Evolutionary conservation across 2,329 filamentous ascomycete species (phyloP).

Genomic region (Microdochium trichocladiopsis): DNA sequence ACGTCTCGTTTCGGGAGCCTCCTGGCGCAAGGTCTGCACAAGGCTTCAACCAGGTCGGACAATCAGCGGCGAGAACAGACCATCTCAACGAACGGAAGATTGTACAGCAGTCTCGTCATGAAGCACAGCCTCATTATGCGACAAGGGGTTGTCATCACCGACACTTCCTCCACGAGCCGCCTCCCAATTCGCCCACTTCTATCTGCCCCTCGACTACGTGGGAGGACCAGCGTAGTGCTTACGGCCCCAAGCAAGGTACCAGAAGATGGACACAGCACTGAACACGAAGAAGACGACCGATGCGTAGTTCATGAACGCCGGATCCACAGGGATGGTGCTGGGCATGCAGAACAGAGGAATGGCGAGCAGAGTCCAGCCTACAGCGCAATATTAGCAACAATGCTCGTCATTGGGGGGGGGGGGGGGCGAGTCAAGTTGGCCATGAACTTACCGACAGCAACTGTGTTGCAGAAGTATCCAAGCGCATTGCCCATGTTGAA

Average conservation of each 20-base stretch:
- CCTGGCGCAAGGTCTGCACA: no score
- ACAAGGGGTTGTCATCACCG: no score
- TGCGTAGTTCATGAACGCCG: constrained; percentile 63
- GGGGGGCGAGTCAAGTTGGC: constrained; percentile 22
- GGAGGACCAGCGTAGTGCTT: constrained; percentile 61
- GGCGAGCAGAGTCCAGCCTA: constrained; percentile 60
- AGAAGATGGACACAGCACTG: constrained; percentile 49
- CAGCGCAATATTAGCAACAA: background rate
- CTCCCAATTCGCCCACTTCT: no score
- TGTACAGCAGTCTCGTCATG: no score
- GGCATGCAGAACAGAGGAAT: constrained; percentile 73
- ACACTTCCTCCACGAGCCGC: no score
- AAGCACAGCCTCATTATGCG: no score
- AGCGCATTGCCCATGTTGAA: constrained; percentile 54
- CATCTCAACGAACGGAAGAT: no score
- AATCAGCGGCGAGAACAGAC: no score
- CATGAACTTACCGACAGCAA: constrained; percentile 51
- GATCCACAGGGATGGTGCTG: constrained; percentile 48
- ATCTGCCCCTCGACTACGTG: no score
- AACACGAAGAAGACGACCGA: constrained; percentile 67
- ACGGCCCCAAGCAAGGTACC: constrained; percentile 66
- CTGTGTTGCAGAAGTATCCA: constrained; percentile 53
- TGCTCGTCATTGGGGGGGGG: no score
- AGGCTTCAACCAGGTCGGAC: no score
- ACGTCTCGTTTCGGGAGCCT: no score